Evolutionary conservation across 2,329 filamentous ascomycete genomes (phyloP), one percentile per base, ranked within the genome.

Genomic region (Neopestalotiopsis sp.): DNA sequence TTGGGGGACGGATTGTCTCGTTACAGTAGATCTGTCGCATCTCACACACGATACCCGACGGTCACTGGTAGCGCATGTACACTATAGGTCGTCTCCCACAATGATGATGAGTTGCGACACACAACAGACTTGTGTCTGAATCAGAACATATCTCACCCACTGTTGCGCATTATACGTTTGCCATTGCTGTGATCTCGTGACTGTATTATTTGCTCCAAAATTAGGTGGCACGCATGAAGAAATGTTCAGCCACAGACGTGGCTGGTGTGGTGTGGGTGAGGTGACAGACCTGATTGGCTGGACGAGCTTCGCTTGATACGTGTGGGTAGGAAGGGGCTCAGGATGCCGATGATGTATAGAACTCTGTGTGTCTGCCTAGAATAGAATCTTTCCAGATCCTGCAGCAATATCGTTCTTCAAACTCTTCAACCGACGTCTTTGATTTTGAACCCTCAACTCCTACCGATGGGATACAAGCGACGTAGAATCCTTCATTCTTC

Each of bases 1-100:
- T 40, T n/a, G 20, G 49, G 24, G 40, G 65, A 30, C 49, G 30
- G 24, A 30, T 67, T 34, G 40, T 66, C 34, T 61, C 59, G 62
- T 56, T 67, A 63, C 66, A 49, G 69, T 66, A 63, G 56, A 61
- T 57, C 38, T 56, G 57, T 62, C 59, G 34, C 28, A 34, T 13
- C 34, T 62, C 59, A 57, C 42, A 24, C 49, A 57, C 61, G 68
- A 67, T 66, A 69, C 65, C 60, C 67, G 65, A 62, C 59, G 20
- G 59, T 67, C 65, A 66, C 63, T 45, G 59, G 45, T 38, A 67
- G 49, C 58, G 61, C 66, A 65, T 69, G 68, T 69, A 69, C 61
- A 70, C n/a, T 68, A 70, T 62, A 32, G 20, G 28, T 61, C 64
- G 52, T 58, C 64, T 65, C 65, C 56, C 52, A 45, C 64, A 56